phyloP scores from a whole-genome alignment of 2,329 filamentous ascomycete species.

The Sporothrix inflata region DNA sequence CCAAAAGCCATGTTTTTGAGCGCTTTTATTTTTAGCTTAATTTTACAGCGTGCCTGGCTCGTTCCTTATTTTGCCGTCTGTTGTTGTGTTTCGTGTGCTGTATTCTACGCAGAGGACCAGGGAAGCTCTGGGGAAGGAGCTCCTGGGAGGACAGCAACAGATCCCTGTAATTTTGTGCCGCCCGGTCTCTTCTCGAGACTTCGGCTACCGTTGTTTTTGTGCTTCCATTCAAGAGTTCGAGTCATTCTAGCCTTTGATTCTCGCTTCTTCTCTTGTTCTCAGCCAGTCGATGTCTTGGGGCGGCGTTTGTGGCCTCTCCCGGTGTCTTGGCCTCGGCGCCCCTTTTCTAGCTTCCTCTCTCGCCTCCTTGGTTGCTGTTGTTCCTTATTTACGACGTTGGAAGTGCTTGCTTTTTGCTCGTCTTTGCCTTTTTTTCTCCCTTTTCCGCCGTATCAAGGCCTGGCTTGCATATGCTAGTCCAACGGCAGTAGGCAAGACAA shows the following conservation, averaged over 20 bases:
- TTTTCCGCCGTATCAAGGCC: not conserved
- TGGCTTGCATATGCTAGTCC: slow-evolving; percentile 13
- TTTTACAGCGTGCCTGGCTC: slow-evolving; percentile 2
- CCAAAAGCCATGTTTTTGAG: not conserved
- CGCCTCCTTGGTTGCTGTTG: not conserved
- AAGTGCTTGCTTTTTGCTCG: not conserved
- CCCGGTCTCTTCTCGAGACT: not conserved
- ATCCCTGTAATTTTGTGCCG: not conserved
- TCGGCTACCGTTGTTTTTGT: slow-evolving; percentile 8
- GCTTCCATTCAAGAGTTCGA: not conserved
- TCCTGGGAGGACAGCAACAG: not conserved
- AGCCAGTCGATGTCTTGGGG: not conserved
- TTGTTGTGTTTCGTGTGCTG: slow-evolving; percentile 10
- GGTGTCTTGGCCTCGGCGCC: not conserved
- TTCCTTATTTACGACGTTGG: not conserved
- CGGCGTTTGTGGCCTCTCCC: slow-evolving; percentile 2
- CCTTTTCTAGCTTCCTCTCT: not conserved
- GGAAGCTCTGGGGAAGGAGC: slow-evolving; percentile 9
- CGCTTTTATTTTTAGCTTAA: slow-evolving; percentile 23
- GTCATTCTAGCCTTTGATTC: not conserved
- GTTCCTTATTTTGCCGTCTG: slow-evolving; percentile 11
- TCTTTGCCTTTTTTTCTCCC: not conserved
- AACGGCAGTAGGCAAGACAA: slow-evolving; percentile 11
- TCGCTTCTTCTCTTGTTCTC: not conserved
- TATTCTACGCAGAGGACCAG: not conserved